phyloP scores from a whole-genome alignment of 805 yeast species.

The Monosporozyma solicola region DNA sequence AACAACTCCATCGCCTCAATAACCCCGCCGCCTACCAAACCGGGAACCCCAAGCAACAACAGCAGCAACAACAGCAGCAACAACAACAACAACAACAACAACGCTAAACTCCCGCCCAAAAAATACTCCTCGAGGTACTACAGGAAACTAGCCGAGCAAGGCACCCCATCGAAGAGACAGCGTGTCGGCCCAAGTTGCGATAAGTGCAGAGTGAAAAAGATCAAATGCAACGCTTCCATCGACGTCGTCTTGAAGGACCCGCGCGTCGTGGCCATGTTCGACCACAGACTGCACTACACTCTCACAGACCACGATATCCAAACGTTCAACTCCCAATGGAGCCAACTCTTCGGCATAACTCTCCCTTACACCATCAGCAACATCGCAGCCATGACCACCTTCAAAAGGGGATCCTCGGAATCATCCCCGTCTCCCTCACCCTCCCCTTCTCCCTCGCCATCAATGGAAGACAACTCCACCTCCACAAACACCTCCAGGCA shows the following conservation, averaged over 20 bases:
- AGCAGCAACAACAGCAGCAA: background rate
- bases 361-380: background rate
- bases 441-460: background rate
- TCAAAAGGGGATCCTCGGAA: background rate
- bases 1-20: conserved; percentile 3
- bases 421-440: background rate
- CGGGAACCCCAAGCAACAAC: background rate
- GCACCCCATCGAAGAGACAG: conserved; percentile 36
- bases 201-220: conserved; percentile 59
- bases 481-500: background rate
- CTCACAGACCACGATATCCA: conserved; percentile 13
- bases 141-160: background rate
- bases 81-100: background rate
- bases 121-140: background rate
- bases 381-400: background rate
- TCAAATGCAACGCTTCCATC: conserved; percentile 66
- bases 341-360: background rate
- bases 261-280: conserved; percentile 9
- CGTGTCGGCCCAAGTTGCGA: conserved; percentile 73
- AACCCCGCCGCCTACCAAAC: conserved; percentile 8
- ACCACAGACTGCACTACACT: conserved; percentile 17
- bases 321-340: background rate
- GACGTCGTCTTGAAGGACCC: conserved; percentile 31
- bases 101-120: background rate
- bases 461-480: background rate